These are phyloP conservation scores for Erodium trifolium DNA, from an alignment of 441 rosid genomes.

Conservation along the genomic window DNA sequence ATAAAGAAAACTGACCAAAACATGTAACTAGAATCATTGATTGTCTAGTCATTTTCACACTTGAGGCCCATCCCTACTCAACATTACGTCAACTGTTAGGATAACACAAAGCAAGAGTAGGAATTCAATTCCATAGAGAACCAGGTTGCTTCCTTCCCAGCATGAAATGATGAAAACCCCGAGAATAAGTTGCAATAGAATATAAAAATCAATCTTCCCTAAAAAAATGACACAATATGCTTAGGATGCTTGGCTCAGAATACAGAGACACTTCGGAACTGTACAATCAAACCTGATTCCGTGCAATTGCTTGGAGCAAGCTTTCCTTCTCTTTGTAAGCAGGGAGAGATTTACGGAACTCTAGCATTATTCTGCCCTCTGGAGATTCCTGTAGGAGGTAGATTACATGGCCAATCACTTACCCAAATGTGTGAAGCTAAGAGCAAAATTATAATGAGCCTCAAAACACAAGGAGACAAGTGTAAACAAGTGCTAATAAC, in stretches of 20 bases:
- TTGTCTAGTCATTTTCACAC: neutral
- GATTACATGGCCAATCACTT: conserved; percentile 10
- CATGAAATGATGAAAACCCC: neutral
- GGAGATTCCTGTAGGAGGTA: conserved; percentile 63
- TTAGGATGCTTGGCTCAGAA: neutral
- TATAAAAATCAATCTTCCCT: neutral
- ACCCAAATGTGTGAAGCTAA: neutral
- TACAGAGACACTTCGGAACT: neutral
- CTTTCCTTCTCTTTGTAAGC: conserved; percentile 84
- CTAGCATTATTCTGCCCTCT: conserved; percentile 75
- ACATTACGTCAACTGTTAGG: neutral
- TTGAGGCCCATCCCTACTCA: neutral
- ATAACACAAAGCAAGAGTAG: neutral
- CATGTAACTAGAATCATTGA: neutral
- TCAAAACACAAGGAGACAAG: neutral
- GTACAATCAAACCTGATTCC: conserved; percentile 61
- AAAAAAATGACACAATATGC: neutral
- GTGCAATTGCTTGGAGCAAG: conserved; percentile 91
- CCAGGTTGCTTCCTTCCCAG: neutral
- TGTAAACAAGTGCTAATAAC: neutral
- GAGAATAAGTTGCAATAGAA: neutral
- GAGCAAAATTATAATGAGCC: neutral
- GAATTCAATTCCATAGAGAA: neutral
- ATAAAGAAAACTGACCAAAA: conserved; percentile 9
- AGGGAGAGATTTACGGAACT: conserved; percentile 77